Evolutionary conservation across 1,139 yeast genomes (phyloP).

Genomic region (Suhomyces bribrorum): DNA sequence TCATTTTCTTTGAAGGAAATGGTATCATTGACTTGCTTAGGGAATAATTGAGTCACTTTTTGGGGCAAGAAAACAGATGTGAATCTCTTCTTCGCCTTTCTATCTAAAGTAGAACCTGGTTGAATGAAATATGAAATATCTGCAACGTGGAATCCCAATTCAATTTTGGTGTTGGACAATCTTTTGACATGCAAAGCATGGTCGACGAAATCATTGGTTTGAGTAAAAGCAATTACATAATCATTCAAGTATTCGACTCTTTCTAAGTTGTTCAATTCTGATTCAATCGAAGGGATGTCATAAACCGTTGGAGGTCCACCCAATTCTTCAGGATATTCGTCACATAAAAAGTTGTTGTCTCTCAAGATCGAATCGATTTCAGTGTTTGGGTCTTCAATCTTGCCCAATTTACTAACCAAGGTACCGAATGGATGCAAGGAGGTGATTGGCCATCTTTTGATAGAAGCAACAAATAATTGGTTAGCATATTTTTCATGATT

Average conservation of each 20-base stretch:
- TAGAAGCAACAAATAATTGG: constrained; percentile 88
- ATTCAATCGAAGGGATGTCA: constrained; percentile 42
- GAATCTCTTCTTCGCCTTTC: constrained; percentile 88
- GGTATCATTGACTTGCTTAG: constrained; percentile 58
- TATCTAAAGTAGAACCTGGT: constrained; percentile 76
- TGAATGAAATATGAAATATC: constrained; percentile 75
- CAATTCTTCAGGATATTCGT: constrained; percentile 64
- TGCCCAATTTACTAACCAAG: constrained; percentile 81
- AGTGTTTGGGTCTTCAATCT: constrained; percentile 71
- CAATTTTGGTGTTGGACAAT: constrained; percentile 59
- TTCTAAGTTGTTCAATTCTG: constrained; percentile 34
- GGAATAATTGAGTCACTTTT: constrained; percentile 67
- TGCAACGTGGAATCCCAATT: constrained; percentile 75
- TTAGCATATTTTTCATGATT: constrained; percentile 82
- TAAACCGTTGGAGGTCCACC: constrained; percentile 28
- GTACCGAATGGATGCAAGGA: constrained; percentile 98
- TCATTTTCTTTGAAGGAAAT: constrained; percentile 66
- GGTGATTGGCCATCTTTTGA: constrained; percentile 98
- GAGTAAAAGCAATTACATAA: constrained; percentile 66
- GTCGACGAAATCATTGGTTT: constrained; percentile 63
- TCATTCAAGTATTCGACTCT: constrained; percentile 66
- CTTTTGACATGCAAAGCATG: constrained; percentile 78
- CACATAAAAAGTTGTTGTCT: constrained; percentile 89
- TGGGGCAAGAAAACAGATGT: constrained; percentile 91
- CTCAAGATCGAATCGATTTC: constrained; percentile 89